A percentile compares a stretch with the other conserved stretches of the same genome.
Evolutionary conservation across 306 rosid genomes (phyloP).

Genomic region (Arachis hypogaea): DNA sequence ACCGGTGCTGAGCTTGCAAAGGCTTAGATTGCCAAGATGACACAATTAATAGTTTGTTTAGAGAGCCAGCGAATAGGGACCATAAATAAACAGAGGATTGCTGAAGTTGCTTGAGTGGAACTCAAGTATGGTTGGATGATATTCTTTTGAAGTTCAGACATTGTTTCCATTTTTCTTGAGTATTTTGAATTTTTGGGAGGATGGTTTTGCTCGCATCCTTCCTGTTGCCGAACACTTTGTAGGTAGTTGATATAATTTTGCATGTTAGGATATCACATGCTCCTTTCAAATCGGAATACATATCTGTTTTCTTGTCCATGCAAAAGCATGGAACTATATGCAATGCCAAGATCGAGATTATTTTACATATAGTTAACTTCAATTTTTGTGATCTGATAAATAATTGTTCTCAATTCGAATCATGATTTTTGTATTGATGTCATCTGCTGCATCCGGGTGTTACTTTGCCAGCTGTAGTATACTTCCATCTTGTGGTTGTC

Average conservation of each 20-base stretch:
- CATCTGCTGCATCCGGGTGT: background rate
- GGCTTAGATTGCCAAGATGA: constrained; percentile 32
- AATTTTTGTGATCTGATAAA: constrained; percentile 12
- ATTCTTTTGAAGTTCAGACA: constrained; percentile 50
- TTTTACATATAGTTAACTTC: constrained; percentile 10
- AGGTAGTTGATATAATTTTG: constrained; percentile 58
- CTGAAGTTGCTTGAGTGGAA: constrained; percentile 52
- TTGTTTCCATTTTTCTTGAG: constrained; percentile 48
- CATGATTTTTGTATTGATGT: constrained; percentile 4
- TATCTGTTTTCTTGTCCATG: constrained; percentile 40
- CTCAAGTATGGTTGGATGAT: constrained; percentile 44
- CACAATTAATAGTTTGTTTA: constrained; percentile 41
- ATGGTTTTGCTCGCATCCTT: constrained; percentile 86
- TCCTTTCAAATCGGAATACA: constrained; percentile 38
- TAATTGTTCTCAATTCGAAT: background rate
- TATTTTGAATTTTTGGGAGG: constrained; percentile 49
- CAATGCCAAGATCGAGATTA: constrained; percentile 38
- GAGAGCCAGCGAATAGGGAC: constrained; percentile 47
- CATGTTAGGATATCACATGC: constrained; percentile 45
- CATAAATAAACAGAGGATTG: constrained; percentile 58
- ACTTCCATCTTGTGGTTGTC: background rate
- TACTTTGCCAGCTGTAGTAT: background rate
- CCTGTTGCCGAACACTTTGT: constrained; percentile 33
- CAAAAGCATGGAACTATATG: constrained; percentile 38
- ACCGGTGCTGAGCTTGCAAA: constrained; percentile 37